Base-by-base conservation (phyloP, 202 grass and related monocot genomes). In the Miscanthus sacchariflorus region DNA sequence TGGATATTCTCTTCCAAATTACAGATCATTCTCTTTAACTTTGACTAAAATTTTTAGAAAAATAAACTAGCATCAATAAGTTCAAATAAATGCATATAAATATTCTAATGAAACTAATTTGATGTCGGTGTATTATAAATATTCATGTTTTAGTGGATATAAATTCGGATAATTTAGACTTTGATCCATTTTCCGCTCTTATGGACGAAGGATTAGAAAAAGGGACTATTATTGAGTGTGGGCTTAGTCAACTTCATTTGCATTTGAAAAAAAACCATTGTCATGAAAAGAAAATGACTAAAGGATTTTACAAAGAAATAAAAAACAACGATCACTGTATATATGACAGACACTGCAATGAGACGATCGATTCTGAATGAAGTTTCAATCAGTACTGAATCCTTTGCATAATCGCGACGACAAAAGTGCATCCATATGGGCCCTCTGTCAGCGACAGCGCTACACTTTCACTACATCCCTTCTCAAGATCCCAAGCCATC, bases 401-500 rank as follows among this genome's bases (percentile, higher is more conserved):
- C 81, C 68, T 19, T 18, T 8, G n/a, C 14, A 63, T 2, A 14
- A 73, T 8, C 2, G 1, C 36, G 23, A 59, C 49, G 43, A 1
- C 49, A 85, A 85, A 85, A 78, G 74, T 42, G 58, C 74, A 69
- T 78, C 50, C 36, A 44, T 72, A 44, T 72, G 68, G 81, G 49
- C 5, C 50, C 36, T 50, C 5, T 63, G 8, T 33, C 9, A 70
- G 61, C 68, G 52, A 90, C 79, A 72, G 73, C 19, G 1, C 67
- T 78, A 11, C 58, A 87, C 78, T 83, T 78, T 38, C 58, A 79
- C 78, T 83, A 40, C 69, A 70, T 38, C 61, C 59, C 49, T 84
- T 50, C 23, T 79, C 43, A 80, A 12, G 7, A 39, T 59, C 75
- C 75, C 49, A 78, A 68, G 76, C 24, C 2, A 74, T n/a, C 74